Evolutionary conservation across 2,329 filamentous ascomycete species (phyloP).

Genomic region (Aspergillus sp.): DNA sequence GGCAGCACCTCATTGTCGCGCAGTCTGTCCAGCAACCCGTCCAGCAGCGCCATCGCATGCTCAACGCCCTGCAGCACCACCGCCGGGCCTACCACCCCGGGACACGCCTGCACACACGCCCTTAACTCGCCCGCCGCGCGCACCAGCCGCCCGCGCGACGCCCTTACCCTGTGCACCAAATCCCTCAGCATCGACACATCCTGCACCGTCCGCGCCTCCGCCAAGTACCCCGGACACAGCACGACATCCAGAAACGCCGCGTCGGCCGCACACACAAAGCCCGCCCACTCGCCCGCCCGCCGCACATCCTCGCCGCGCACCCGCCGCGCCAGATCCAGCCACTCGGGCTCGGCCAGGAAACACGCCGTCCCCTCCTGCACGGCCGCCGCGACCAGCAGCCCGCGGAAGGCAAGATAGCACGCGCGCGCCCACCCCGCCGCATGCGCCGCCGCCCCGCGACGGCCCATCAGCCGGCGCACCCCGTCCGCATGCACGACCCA

Average conservation of each 20-base stretch:
- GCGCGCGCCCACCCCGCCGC: slow-evolving; percentile 30
- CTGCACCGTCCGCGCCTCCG: slow-evolving; percentile 16
- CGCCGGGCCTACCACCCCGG: slow-evolving; percentile 12
- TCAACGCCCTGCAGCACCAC: slow-evolving; percentile 26
- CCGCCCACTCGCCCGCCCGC: slow-evolving; percentile 21
- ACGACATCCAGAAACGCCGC: slow-evolving; percentile 25
- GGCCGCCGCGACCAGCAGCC: slow-evolving; percentile 36
- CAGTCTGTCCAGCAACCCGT: slow-evolving; percentile 18
- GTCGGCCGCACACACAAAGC: slow-evolving; percentile 23
- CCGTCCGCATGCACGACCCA: slow-evolving; percentile 40
- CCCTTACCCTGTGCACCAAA: slow-evolving; percentile 2
- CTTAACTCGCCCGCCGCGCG: not conserved
- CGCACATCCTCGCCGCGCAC: slow-evolving; percentile 24
- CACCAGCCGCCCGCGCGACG: not conserved
- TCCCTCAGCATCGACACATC: not conserved
- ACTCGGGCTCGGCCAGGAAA: slow-evolving; percentile 35
- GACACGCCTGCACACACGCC: not conserved
- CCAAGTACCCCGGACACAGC: slow-evolving; percentile 26
- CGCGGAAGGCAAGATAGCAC: slow-evolving; percentile 38
- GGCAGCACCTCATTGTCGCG: slow-evolving; percentile 16
- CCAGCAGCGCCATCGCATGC: slow-evolving; percentile 19
- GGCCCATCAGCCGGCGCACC: slow-evolving; percentile 34
- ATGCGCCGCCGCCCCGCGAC: slow-evolving; percentile 31
- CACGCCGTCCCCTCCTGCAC: slow-evolving; percentile 33
- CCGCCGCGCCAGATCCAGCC: slow-evolving; percentile 27